Conservation (phyloP, 2,329 filamentous ascomycete genomes). For the Curvularia eragrostidis region DNA sequence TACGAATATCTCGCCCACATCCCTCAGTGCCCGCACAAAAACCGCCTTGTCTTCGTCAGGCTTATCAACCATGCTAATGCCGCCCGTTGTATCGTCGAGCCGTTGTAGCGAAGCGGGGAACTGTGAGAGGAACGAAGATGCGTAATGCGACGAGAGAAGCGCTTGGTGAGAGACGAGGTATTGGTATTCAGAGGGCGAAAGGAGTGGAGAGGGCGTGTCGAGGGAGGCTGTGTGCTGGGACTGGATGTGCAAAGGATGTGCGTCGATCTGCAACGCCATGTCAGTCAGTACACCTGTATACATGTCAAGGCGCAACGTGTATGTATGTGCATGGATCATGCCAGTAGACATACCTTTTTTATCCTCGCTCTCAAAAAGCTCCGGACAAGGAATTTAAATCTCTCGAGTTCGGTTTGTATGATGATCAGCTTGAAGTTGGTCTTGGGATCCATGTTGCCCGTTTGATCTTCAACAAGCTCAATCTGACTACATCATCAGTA, state of each 20-base stretch:
- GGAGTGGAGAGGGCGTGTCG: slow-evolving; percentile 54
- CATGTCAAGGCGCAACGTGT: neutral
- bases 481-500: slow-evolving; percentile 50
- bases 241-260: slow-evolving; percentile 76
- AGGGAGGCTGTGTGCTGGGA: slow-evolving; percentile 55
- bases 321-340: neutral
- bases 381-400: slow-evolving; percentile 89
- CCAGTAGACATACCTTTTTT: slow-evolving; percentile 69
- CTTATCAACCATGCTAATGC: slow-evolving; percentile 88
- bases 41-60: slow-evolving; percentile 85
- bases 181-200: slow-evolving; percentile 78
- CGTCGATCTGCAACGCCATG: slow-evolving; percentile 67
- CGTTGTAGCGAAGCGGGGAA: slow-evolving; percentile 83
- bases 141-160: slow-evolving; percentile 83
- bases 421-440: slow-evolving; percentile 94
- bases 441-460: slow-evolving; percentile 84
- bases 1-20: slow-evolving; percentile 62
- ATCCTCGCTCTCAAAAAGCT: slow-evolving; percentile 84
- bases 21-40: slow-evolving; percentile 76
- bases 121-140: slow-evolving; percentile 79
- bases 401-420: slow-evolving; percentile 93
- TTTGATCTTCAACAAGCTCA: slow-evolving; percentile 64
- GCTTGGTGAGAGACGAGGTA: slow-evolving; percentile 88
- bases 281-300: slow-evolving; percentile 7
- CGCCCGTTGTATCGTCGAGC: slow-evolving; percentile 88